Conservation (phyloP, 2,329 filamentous ascomycete species). For the Cladosporium sp. region DNA sequence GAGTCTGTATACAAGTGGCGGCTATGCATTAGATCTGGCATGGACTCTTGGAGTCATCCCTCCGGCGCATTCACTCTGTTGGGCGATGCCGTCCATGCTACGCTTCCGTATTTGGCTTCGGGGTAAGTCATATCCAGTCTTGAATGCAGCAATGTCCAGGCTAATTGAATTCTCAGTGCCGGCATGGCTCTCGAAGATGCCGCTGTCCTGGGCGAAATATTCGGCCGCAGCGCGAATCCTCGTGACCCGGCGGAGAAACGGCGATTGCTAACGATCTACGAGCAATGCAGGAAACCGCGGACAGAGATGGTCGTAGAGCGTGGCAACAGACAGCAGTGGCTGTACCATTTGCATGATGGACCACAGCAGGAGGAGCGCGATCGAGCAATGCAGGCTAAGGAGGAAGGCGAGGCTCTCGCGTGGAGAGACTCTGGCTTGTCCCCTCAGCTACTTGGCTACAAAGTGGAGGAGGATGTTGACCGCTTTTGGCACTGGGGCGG, state of each 20-base stretch:
- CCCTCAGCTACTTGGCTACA: constrained; percentile 4
- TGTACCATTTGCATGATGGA: constrained; percentile 58
- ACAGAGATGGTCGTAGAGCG: constrained; percentile 55
- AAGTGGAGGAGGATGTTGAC: constrained; percentile 10
- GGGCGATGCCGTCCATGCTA: constrained; percentile 60
- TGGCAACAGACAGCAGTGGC: constrained; percentile 55
- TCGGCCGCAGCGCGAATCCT: constrained; percentile 43
- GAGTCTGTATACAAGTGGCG: constrained; percentile 57
- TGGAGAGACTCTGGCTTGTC: constrained; percentile 8
- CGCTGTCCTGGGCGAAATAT: constrained; percentile 49
- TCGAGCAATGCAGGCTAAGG: constrained; percentile 5
- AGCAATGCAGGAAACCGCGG: constrained; percentile 51
- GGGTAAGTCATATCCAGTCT: constrained; percentile 23
- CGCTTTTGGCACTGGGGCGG: neutral
- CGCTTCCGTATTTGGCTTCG: constrained; percentile 55
- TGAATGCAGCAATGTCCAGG: too few relatives aligned
- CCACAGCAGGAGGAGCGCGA: constrained; percentile 41
- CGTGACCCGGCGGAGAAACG: constrained; percentile 34
- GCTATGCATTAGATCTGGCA: constrained; percentile 50
- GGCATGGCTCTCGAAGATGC: constrained; percentile 58
- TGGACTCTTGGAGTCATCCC: constrained; percentile 52
- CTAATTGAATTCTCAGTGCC: constrained; percentile 25
- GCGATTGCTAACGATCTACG: constrained; percentile 44
- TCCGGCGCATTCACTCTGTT: constrained; percentile 53
- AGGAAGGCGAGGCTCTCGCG: constrained; percentile 7